Evolutionary conservation across 352 stramenopile species (phyloP).

Genomic region (Plasmopara muralis): DNA sequence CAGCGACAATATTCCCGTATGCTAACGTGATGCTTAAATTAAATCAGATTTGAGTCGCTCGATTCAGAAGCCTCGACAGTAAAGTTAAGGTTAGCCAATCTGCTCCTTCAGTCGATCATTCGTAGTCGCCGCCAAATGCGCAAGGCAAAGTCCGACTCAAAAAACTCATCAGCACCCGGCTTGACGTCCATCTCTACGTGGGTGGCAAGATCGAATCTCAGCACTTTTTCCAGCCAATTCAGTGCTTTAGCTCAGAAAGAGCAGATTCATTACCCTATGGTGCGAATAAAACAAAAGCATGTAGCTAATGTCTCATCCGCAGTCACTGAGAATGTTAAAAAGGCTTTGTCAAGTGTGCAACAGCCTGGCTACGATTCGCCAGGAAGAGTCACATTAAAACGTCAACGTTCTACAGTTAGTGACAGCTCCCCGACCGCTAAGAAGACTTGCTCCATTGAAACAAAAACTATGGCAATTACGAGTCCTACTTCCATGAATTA

Average conservation of each 20-base stretch:
- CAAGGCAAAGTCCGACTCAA: slow-evolving; percentile 42
- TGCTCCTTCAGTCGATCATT: slow-evolving; percentile 60
- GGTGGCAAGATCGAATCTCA: slow-evolving; percentile 31
- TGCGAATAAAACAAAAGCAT: slow-evolving; percentile 45
- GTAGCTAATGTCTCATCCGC: slow-evolving; percentile 7
- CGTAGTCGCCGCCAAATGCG: slow-evolving; percentile 72
- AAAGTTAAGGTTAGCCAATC: slow-evolving; percentile 34
- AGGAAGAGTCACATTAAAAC: slow-evolving; percentile 16
- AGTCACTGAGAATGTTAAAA: slow-evolving; percentile 15
- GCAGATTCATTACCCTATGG: slow-evolving; percentile 47
- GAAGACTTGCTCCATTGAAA: background rate
- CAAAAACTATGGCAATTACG: background rate
- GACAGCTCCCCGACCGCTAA: background rate
- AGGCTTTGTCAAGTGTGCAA: slow-evolving; percentile 13
- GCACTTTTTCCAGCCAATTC: slow-evolving; percentile 20
- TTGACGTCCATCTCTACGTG: slow-evolving; percentile 33
- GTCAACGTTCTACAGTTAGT: slow-evolving; percentile 18
- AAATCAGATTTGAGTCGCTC: slow-evolving; percentile 30
- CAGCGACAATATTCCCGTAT: background rate
- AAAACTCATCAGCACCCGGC: slow-evolving; percentile 6
- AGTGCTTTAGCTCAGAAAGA: slow-evolving; percentile 1
- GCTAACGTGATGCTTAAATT: slow-evolving; percentile 9
- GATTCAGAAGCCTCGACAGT: slow-evolving; percentile 17
- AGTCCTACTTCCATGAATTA: slow-evolving; percentile 4
- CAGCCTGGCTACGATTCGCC: slow-evolving; percentile 12